phyloP scores from a whole-genome alignment of 139 green algal genomes.

The Tetraselmis chui region DNA sequence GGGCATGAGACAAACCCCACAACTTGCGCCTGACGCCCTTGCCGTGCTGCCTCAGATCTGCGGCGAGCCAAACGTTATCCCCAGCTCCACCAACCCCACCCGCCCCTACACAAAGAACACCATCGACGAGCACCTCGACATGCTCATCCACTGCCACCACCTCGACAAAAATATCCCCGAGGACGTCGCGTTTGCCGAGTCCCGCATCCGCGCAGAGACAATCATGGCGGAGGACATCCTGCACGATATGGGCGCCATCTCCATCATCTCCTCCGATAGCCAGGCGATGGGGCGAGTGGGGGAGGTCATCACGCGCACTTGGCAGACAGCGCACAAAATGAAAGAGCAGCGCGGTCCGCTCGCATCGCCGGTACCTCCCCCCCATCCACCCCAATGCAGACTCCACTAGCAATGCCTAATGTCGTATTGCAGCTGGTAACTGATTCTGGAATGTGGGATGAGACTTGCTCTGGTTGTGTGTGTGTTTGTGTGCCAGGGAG shows the following conservation, averaged over 20 bases:
- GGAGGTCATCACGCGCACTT: constrained; percentile 41
- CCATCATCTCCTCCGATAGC: constrained; percentile 41
- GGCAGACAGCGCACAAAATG: constrained; percentile 46
- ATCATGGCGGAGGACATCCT: constrained; percentile 45
- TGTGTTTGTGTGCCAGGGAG: background rate
- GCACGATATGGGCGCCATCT: constrained; percentile 42
- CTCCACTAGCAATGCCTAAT: too few species aligned
- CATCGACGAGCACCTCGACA: constrained; percentile 47
- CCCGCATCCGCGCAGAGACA: constrained; percentile 38
- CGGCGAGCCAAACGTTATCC: constrained; percentile 34
- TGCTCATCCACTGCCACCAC: constrained; percentile 49
- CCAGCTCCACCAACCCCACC: constrained; percentile 44
- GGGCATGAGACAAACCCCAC: too few species aligned
- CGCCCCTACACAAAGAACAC: constrained; percentile 46
- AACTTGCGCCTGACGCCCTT: too few species aligned
- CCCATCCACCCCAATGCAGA: too few species aligned
- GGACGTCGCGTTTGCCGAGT: constrained; percentile 46
- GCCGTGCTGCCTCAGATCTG: constrained; percentile 21
- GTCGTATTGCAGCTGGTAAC: too few species aligned
- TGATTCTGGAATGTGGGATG: too few species aligned
- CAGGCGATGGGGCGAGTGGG: constrained; percentile 42
- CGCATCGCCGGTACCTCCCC: background rate
- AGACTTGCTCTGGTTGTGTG: too few species aligned
- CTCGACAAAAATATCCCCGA: constrained; percentile 26
- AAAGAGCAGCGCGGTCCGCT: constrained; percentile 19